These are phyloP conservation scores for Sideroxylon spinosum DNA, from an alignment of 179 eudicot genomes.

Conservation along the genomic window DNA sequence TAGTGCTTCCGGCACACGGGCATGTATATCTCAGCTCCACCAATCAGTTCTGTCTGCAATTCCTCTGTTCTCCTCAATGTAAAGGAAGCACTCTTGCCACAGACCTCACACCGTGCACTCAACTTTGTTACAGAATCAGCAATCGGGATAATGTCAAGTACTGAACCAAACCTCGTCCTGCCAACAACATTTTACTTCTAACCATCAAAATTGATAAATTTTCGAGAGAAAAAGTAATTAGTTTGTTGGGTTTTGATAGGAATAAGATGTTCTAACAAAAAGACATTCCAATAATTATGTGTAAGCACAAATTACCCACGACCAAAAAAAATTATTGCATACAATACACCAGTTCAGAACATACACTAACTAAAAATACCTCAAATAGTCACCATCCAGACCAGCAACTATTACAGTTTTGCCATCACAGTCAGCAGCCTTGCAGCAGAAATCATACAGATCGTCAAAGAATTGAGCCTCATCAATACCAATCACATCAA, in stretches of 20 bases:
- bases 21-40: constrained; percentile 85
- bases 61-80: constrained; percentile 77
- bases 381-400: constrained; percentile 89
- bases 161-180: constrained; percentile 87
- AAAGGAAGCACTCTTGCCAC: constrained; percentile 75
- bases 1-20: constrained; percentile 90
- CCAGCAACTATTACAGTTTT: constrained; percentile 86
- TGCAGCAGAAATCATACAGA: constrained; percentile 73
- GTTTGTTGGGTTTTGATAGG: not conserved
- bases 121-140: constrained; percentile 89
- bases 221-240: not conserved
- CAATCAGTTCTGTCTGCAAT: constrained; percentile 67
- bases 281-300: not conserved
- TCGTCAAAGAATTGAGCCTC: constrained; percentile 96
- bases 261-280: not conserved
- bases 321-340: not conserved
- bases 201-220: not conserved
- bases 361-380: constrained; percentile 31
- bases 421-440: constrained; percentile 84
- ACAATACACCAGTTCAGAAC: not conserved
- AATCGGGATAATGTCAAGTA: constrained; percentile 75
- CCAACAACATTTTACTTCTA: constrained; percentile 10
- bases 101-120: constrained; percentile 75
- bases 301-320: not conserved
- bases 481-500: constrained; percentile 92